These are phyloP conservation scores for Pisolithus tinctorius DNA, from an alignment of 768 basidiomycete genomes.

Conservation along the genomic window DNA sequence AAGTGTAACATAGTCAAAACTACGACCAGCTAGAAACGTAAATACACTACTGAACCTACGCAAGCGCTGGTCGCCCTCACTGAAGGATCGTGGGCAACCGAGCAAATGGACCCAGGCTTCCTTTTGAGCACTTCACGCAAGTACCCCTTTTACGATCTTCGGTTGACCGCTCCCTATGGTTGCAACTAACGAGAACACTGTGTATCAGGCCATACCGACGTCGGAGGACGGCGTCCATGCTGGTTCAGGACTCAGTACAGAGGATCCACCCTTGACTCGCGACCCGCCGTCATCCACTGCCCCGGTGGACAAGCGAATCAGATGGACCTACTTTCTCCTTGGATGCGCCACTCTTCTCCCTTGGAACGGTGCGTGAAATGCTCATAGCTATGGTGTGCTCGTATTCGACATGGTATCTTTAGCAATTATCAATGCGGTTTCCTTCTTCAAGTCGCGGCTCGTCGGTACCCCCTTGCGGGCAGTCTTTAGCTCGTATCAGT, in stretches of 20 bases:
- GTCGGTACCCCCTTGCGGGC: conserved; percentile 48
- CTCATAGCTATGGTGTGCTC: background rate
- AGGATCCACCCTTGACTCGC: conserved; percentile 17
- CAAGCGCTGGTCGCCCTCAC: too few species aligned
- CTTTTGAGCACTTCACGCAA: too few species aligned
- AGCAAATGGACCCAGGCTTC: too few species aligned
- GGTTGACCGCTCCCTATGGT: background rate
- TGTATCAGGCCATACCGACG: conserved; percentile 17
- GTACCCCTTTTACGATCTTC: too few species aligned
- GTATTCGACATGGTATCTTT: conserved; percentile 1
- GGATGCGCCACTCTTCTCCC: conserved; percentile 77
- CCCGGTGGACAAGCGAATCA: conserved; percentile 36
- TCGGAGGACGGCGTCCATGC: conserved; percentile 8
- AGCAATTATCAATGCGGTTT: conserved; percentile 84
- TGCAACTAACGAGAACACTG: conserved; percentile 7
- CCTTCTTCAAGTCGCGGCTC: conserved; percentile 72
- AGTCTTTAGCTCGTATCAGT: conserved; percentile 62
- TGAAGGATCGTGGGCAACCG: too few species aligned
- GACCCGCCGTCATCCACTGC: conserved; percentile 10
- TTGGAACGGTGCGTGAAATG: conserved; percentile 71
- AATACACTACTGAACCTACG: too few species aligned
- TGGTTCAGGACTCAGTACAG: background rate
- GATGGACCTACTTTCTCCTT: conserved; percentile 64
- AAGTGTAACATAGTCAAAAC: too few species aligned
- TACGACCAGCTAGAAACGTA: too few species aligned